Evolutionary conservation across 2,329 filamentous ascomycete genomes (phyloP).

Genomic region (Fusarium albosuccineum): DNA sequence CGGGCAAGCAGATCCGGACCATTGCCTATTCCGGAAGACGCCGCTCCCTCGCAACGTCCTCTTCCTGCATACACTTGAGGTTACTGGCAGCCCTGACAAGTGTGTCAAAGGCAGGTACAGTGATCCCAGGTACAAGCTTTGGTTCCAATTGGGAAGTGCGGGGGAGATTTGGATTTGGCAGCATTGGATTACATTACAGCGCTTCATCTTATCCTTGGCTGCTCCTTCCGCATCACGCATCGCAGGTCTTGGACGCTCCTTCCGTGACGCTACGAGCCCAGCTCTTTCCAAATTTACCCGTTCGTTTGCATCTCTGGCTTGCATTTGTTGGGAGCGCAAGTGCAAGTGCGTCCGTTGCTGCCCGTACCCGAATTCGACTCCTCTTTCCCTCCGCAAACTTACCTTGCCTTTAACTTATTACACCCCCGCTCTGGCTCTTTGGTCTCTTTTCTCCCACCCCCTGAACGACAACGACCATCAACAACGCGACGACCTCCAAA

Average conservation of each 20-base stretch:
- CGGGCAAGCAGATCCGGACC: slow-evolving; percentile 31
- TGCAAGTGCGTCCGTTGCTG: slow-evolving; percentile 7
- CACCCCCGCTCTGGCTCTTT: slow-evolving; percentile 39
- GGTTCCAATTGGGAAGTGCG: slow-evolving; percentile 29
- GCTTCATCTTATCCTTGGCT: too few species aligned
- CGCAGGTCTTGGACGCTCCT: slow-evolving; percentile 14
- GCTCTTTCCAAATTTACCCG: slow-evolving; percentile 4
- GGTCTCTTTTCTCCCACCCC: slow-evolving; percentile 33
- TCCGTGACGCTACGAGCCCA: slow-evolving; percentile 26
- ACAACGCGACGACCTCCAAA: slow-evolving; percentile 35
- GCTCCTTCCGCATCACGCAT: slow-evolving; percentile 3
- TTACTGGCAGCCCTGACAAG: slow-evolving; percentile 19
- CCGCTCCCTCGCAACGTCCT: slow-evolving; percentile 17
- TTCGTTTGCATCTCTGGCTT: slow-evolving; percentile 34
- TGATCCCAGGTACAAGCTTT: slow-evolving; percentile 38
- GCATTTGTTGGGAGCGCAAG: slow-evolving; percentile 29
- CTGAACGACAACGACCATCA: slow-evolving; percentile 31
- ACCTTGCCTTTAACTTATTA: slow-evolving; percentile 30
- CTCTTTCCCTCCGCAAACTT: slow-evolving; percentile 17
- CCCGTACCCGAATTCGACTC: slow-evolving; percentile 17
- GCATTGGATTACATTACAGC: too few species aligned
- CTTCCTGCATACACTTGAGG: slow-evolving; percentile 33
- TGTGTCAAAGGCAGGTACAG: slow-evolving; percentile 39
- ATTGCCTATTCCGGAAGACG: slow-evolving; percentile 43
- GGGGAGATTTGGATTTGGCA: slow-evolving; percentile 11